Percentiles rank a stretch among this genome's conserved stretches.
These are phyloP conservation scores for Chiua virens DNA, from an alignment of 768 basidiomycete genomes.

Conservation along the genomic window DNA sequence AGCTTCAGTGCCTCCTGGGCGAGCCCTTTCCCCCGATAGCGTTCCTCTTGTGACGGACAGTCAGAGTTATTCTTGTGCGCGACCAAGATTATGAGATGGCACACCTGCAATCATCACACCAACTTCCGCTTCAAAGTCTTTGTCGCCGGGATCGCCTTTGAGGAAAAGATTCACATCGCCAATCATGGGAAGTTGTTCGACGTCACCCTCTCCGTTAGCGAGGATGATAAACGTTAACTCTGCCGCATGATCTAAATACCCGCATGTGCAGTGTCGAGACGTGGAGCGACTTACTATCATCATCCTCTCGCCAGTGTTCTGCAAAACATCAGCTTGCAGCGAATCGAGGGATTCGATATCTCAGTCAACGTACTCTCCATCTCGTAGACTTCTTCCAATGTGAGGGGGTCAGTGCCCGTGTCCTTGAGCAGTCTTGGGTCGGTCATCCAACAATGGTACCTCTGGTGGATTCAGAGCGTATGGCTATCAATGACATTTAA, in stretches of 20 bases:
- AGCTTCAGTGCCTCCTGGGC: constrained; percentile 63
- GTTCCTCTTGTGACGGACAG: constrained; percentile 45
- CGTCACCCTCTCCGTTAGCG: constrained; percentile 33
- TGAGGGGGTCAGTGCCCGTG: constrained; percentile 85
- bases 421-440: constrained; percentile 66
- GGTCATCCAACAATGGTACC: constrained; percentile 89
- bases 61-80: background rate
- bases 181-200: constrained; percentile 61
- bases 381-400: constrained; percentile 76
- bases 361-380: constrained; percentile 73
- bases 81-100: background rate
- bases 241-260: constrained; percentile 25
- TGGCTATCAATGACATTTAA: background rate
- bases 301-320: constrained; percentile 87
- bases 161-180: constrained; percentile 94
- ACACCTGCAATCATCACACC: constrained; percentile 93
- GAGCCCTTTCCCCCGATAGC: constrained; percentile 67
- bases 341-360: background rate
- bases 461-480: constrained; percentile 39
- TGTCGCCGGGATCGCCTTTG: constrained; percentile 46
- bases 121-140: constrained; percentile 70
- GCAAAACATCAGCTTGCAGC: background rate
- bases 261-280: background rate
- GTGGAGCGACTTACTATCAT: constrained; percentile 57
- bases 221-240: constrained; percentile 92